A percentile compares a stretch with the other conserved stretches of the same genome.
phyloP scores from a whole-genome alignment of 129 eudicot genomes.

The Logfia minima region DNA sequence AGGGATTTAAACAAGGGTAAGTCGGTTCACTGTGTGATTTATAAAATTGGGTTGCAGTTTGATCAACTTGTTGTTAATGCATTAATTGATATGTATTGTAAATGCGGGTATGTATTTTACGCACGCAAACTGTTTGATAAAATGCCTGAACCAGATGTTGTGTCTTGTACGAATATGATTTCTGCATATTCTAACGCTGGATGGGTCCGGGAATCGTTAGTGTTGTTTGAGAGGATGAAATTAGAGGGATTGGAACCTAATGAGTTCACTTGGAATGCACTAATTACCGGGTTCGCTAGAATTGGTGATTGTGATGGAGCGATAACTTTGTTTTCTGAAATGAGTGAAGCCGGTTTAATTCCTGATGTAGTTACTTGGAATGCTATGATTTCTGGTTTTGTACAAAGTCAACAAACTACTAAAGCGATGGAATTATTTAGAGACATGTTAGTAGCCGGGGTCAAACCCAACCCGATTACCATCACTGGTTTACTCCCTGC shows the following conservation, averaged over 20 bases:
- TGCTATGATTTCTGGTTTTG: conserved; percentile 72
- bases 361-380: conserved; percentile 75
- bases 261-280: conserved; percentile 76
- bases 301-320: conserved; percentile 61
- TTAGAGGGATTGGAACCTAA: conserved; percentile 53
- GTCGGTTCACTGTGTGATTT: conserved; percentile 58
- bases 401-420: conserved; percentile 45
- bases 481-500: conserved; percentile 62
- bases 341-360: conserved; percentile 49
- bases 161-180: conserved; percentile 70
- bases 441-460: conserved; percentile 52
- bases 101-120: conserved; percentile 42
- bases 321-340: conserved; percentile 41
- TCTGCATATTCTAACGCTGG: conserved; percentile 50
- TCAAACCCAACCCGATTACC: conserved; percentile 63
- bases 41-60: conserved; percentile 41
- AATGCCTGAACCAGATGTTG: conserved; percentile 61
- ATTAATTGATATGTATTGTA: conserved; percentile 68
- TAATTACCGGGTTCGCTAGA: conserved; percentile 62
- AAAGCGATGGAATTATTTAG: conserved; percentile 52
- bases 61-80: conserved; percentile 46
- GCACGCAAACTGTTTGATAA: conserved; percentile 63
- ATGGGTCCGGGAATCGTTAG: conserved; percentile 33
- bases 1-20: conserved; percentile 56
- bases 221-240: conserved; percentile 59